Evolutionary conservation across 2,329 filamentous ascomycete genomes (phyloP).

Genomic region (Orbilia quercus): DNA sequence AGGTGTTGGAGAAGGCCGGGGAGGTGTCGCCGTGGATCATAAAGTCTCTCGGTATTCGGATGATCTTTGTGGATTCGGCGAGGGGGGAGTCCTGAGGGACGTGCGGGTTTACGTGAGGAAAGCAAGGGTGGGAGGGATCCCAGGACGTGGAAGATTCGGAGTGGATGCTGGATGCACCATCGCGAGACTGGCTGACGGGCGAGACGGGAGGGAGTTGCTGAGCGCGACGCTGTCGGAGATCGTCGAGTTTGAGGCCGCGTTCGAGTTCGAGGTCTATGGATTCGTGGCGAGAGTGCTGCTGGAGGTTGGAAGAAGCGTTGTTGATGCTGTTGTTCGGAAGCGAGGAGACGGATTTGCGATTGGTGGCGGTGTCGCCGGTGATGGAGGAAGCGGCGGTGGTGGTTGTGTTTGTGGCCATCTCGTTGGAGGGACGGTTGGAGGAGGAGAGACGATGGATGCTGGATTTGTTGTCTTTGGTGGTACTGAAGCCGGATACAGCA

Average conservation of each 20-base stretch:
- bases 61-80: slow-evolving; percentile 83
- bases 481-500: slow-evolving; percentile 55
- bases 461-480: slow-evolving; percentile 55
- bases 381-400: slow-evolving; percentile 55
- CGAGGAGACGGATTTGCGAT: slow-evolving; percentile 45
- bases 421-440: slow-evolving; percentile 55
- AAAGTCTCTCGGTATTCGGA: slow-evolving; percentile 92
- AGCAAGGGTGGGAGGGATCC: slow-evolving; percentile 94
- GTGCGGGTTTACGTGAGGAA: slow-evolving; percentile 90
- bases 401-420: slow-evolving; percentile 54
- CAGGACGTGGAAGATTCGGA: slow-evolving; percentile 69
- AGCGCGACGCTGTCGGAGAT: slow-evolving; percentile 54
- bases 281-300: slow-evolving; percentile 41
- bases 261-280: slow-evolving; percentile 57
- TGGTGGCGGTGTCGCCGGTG: slow-evolving; percentile 41
- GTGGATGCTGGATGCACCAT: slow-evolving; percentile 56
- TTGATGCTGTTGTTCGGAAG: slow-evolving; percentile 6
- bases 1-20: slow-evolving; percentile 92
- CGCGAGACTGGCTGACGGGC: slow-evolving; percentile 21
- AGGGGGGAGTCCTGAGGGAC: slow-evolving; percentile 81
- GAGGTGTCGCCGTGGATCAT: slow-evolving; percentile 88
- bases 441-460: slow-evolving; percentile 54
- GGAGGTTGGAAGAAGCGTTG: slow-evolving; percentile 12
- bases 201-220: slow-evolving; percentile 38
- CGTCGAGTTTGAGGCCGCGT: slow-evolving; percentile 57